Percentiles rank a stretch among this genome's conserved stretches.
Evolutionary conservation across 495 filamentous ascomycete genomes (phyloP).

Genomic region (Xylaria cubensis): DNA sequence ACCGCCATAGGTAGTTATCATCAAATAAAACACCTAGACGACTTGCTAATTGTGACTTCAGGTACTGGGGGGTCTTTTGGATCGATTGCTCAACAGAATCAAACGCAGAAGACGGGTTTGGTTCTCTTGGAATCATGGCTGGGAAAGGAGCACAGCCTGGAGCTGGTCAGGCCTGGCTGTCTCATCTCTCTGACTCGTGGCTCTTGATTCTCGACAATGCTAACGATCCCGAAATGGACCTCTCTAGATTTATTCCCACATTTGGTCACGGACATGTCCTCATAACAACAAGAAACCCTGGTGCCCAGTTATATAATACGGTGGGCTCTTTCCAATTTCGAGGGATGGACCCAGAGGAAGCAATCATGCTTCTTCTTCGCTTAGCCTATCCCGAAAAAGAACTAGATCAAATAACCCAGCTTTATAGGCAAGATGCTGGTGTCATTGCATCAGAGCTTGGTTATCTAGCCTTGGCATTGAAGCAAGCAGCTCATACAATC

Average conservation of each 20-base stretch:
- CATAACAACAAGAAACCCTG: conserved; percentile 51
- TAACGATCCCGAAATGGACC: conserved; percentile 47
- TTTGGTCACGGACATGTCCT: conserved; percentile 45
- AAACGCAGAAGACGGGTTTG: conserved; percentile 39
- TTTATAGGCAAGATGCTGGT: conserved; percentile 34
- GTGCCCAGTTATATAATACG: conserved; percentile 39
- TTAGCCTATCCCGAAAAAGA: conserved; percentile 24
- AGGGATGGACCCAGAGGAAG: conserved; percentile 37
- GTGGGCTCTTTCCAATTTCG: conserved; percentile 40
- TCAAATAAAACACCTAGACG: conserved; percentile 26
- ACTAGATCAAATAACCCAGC: conserved; percentile 21
- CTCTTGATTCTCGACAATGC: conserved; percentile 58
- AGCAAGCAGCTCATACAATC: conserved; percentile 38
- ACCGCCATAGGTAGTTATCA: conserved; percentile 42
- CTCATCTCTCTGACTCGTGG: conserved; percentile 45
- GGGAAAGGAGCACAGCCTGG: conserved; percentile 34
- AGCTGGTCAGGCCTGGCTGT: conserved; percentile 39
- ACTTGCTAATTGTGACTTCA: conserved; percentile 20
- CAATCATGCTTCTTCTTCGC: conserved; percentile 32
- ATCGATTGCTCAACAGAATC: conserved; percentile 47
- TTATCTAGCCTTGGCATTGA: conserved; percentile 38
- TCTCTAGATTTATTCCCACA: conserved; percentile 46
- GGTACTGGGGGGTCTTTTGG: conserved; percentile 56
- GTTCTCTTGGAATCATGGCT: conserved; percentile 36
- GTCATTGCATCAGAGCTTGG: conserved; percentile 30